Evolutionary conservation across 1,139 yeast species (phyloP), one percentile per base, ranked within the genome.

Genomic region (Lodderomyces orthopsilosis): DNA sequence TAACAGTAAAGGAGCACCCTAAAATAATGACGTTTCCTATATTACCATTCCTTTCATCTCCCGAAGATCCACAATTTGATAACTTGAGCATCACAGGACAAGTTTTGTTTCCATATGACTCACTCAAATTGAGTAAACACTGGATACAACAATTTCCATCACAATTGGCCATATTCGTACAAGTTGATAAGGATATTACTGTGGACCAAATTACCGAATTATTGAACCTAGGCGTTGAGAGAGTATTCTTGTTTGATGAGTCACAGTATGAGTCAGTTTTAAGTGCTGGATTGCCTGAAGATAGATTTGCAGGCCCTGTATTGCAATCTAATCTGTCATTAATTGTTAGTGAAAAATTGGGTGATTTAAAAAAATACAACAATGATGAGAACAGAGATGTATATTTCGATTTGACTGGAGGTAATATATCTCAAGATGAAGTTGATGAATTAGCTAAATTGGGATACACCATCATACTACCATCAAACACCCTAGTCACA

Each of bases 181-280:
- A 33, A 27, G 51, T 62, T 4, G 39, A 41, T 9, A 44, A 48
- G 13, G 40, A 50, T 4, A 45, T 63, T 22, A 42, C 57, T 14
- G 56, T 60, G 12, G 84, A 82, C 45, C 64, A 68, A 30, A 58
- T 78, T 21, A 69, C 86, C 33, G 72, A 68, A 10, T 58, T 87
- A 30, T 74, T 87, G 50, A 89, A 90, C 57, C 74, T 74, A 42
- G 96, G 96, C 24, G 79, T 85, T 15, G 58, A 66, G 28, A 70
- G 72, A 14, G 58, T 87, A 2, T 68, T 85, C 50, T 77, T 79
- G 23, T 18, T 21, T 8, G 48, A 62, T 2, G 60, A 61, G 15
- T 43, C 52, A 0, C 63, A 63, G 40, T 62, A 60, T 24, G 72
- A 69, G 2, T 61, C 59, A 0, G 59, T 61, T 21, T 61, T 77